These are phyloP conservation scores for Elongisporangium anandrum DNA, from an alignment of 352 stramenopile genomes.

Conservation along the genomic window DNA sequence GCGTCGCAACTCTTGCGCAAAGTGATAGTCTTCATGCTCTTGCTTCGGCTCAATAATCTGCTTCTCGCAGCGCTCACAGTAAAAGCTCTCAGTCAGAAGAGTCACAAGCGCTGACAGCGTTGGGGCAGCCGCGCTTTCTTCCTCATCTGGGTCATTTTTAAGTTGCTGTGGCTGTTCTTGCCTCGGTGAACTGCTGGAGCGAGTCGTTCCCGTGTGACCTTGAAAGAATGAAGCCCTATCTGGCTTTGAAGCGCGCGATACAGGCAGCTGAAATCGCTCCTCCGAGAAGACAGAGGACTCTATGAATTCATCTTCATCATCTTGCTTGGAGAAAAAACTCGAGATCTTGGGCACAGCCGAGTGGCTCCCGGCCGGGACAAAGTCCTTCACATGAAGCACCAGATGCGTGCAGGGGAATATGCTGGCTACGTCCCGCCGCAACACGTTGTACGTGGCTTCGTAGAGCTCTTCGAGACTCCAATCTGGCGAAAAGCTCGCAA, in stretches of 20 bases:
- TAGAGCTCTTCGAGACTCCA: slow-evolving; percentile 56
- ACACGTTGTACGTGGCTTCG: slow-evolving; percentile 36
- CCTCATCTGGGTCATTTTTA: neutral
- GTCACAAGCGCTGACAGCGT: slow-evolving; percentile 1
- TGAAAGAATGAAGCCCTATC: neutral
- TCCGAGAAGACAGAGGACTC: neutral
- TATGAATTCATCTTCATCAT: neutral
- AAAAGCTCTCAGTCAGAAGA: slow-evolving; percentile 8
- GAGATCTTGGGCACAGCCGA: slow-evolving; percentile 44
- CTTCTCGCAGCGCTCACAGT: slow-evolving; percentile 34
- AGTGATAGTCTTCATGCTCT: slow-evolving; percentile 61
- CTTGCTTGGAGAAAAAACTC: slow-evolving; percentile 57
- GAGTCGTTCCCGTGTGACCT: neutral
- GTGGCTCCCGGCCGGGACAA: slow-evolving; percentile 42
- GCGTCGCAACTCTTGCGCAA: slow-evolving; percentile 40
- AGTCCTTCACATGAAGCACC: slow-evolving; percentile 66
- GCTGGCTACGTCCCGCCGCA: slow-evolving; percentile 42
- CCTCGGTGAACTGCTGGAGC: neutral
- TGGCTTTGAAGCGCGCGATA: neutral
- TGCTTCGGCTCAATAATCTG: slow-evolving; percentile 22
- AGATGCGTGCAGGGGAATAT: slow-evolving; percentile 60
- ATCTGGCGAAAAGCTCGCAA: slow-evolving; percentile 46
- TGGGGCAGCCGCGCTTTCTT: slow-evolving; percentile 1
- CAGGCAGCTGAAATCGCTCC: neutral
- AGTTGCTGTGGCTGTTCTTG: slow-evolving; percentile 1